Evolutionary conservation across 2,329 filamentous ascomycete genomes (phyloP).

Genomic region (Stachybotrys chartarum): DNA sequence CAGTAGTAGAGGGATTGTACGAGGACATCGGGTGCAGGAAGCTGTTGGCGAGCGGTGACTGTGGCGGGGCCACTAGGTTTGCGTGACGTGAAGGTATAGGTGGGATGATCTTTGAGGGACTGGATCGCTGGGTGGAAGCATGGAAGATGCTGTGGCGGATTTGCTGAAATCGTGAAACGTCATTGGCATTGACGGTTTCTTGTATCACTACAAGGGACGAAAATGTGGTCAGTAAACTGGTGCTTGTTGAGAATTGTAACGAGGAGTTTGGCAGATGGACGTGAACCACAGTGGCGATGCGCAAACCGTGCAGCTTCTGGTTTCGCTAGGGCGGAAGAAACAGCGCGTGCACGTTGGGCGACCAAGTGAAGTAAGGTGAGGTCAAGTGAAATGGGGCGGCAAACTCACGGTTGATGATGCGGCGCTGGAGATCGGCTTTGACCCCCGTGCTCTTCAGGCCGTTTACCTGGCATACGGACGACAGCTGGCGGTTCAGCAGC

Average conservation of each 20-base stretch:
- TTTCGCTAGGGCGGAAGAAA: too few species aligned
- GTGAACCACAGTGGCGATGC: not conserved
- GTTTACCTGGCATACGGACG: conserved; percentile 68
- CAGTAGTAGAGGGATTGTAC: conserved; percentile 4
- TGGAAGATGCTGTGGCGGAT: conserved; percentile 34
- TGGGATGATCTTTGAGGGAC: conserved; percentile 12
- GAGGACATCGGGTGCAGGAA: conserved; percentile 12
- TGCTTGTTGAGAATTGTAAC: not conserved
- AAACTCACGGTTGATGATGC: conserved; percentile 68
- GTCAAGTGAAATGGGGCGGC: not conserved
- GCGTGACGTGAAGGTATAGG: conserved; percentile 8
- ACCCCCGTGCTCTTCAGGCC: conserved; percentile 72
- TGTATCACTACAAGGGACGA: conserved; percentile 31
- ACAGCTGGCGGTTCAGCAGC: conserved; percentile 58
- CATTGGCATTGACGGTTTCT: conserved; percentile 26
- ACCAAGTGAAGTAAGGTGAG: not conserved
- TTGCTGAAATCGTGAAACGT: conserved; percentile 33
- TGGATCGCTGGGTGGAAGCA: conserved; percentile 18
- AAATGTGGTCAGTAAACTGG: not conserved
- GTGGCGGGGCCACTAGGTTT: not conserved
- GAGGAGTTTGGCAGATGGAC: too few species aligned
- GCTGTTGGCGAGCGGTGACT: conserved; percentile 4
- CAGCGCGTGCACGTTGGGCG: too few species aligned
- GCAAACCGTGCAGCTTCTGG: too few species aligned
- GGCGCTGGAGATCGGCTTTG: conserved; percentile 73